phyloP scores from a whole-genome alignment of 2,329 filamentous ascomycete genomes.

The Penicillium polonicum region DNA sequence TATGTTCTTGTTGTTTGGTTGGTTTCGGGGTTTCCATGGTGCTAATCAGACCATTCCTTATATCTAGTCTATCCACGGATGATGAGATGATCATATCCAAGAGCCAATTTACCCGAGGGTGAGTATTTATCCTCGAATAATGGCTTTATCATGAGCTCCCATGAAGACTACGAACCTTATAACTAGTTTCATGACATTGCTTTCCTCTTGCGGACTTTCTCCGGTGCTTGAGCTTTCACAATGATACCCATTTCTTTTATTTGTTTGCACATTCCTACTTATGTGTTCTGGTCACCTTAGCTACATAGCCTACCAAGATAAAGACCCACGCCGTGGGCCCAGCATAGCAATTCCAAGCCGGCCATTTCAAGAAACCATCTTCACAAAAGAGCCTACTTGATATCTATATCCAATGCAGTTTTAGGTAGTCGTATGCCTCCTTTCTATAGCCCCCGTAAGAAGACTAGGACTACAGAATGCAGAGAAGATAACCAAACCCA shows the following conservation, averaged over 20 bases:
- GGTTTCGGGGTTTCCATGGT: background rate
- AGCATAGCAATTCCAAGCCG: background rate
- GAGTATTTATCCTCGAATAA: background rate
- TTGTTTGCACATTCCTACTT: background rate
- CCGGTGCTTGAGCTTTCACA: background rate
- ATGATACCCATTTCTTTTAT: conserved; percentile 4
- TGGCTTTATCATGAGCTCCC: background rate
- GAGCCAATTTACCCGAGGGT: background rate
- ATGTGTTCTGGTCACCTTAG: background rate
- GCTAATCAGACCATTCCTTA: background rate
- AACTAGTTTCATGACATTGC: background rate
- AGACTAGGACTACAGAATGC: background rate
- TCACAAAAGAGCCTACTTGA: background rate
- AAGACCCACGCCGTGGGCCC: no score
- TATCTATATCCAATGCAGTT: background rate
- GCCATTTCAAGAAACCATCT: background rate
- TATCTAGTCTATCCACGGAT: conserved; percentile 17
- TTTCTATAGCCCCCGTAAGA: background rate
- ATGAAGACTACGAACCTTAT: background rate
- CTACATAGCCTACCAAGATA: background rate
- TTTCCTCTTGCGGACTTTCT: background rate
- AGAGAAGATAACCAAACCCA: conserved; percentile 19
- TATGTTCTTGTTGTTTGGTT: conserved; percentile 17
- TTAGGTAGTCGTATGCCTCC: background rate
- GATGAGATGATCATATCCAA: background rate